Percentiles rank a stretch among this genome's conserved stretches.
Conservation (phyloP, 1,284 basidiomycete species). For the Marasmius sp. region DNA sequence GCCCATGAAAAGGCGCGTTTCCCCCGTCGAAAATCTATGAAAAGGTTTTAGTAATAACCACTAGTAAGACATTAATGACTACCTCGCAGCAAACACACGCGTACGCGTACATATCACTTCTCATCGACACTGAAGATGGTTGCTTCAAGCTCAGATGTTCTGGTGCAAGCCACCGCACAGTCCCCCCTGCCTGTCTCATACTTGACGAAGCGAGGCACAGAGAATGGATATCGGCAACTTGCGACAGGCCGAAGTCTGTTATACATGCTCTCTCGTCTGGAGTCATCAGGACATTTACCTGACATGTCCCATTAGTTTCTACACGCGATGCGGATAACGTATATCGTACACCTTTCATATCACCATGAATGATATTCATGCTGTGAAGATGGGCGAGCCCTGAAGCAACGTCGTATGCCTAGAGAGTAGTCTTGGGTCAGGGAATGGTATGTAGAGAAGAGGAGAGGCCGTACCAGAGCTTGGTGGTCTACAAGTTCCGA, state of each 20-base stretch:
- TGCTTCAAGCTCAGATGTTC: conserved; percentile 15
- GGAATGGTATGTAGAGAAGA: neutral
- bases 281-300: conserved; percentile 18
- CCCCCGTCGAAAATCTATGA: neutral
- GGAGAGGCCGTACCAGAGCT: conserved; percentile 19
- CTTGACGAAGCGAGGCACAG: too few species aligned
- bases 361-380: conserved; percentile 34
- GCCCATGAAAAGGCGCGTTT: neutral
- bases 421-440: neutral
- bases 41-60: too few species aligned
- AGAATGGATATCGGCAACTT: conserved; percentile 14
- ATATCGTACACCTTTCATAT: conserved; percentile 35
- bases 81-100: too few species aligned
- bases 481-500: conserved; percentile 16
- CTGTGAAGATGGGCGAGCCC: conserved; percentile 34
- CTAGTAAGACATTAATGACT: too few species aligned
- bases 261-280: conserved; percentile 29
- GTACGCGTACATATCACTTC: neutral
- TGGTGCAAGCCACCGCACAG: conserved; percentile 23
- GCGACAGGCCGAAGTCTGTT: conserved; percentile 35
- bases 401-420: conserved; percentile 28
- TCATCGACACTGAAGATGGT: neutral
- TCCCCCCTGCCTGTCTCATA: conserved; percentile 10
- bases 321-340: neutral
- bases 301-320: neutral